A percentile compares a stretch with the other conserved stretches of the same genome.
phyloP scores from a whole-genome alignment of 2,329 filamentous ascomycete species.

The Plenodomus biglobosus region DNA sequence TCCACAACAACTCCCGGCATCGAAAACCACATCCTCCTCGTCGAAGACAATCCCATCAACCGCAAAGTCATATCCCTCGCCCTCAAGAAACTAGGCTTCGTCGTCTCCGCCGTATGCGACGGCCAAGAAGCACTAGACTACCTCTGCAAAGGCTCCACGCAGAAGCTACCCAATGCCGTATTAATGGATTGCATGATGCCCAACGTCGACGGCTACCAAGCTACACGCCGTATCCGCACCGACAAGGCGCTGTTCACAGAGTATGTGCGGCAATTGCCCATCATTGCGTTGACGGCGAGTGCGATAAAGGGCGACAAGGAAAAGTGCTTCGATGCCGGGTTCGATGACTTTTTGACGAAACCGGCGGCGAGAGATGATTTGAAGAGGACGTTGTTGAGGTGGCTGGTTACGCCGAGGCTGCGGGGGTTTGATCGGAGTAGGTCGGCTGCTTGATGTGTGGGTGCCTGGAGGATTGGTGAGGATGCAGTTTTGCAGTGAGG shows the following conservation, averaged over 20 bases:
- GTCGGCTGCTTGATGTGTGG: not conserved
- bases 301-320: constrained; percentile 8
- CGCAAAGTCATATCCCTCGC: constrained; percentile 31
- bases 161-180: constrained; percentile 18
- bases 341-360: constrained; percentile 9
- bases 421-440: constrained; percentile 1
- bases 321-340: constrained; percentile 5
- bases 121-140: constrained; percentile 27
- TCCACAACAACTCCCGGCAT: not conserved
- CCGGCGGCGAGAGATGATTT: constrained; percentile 5
- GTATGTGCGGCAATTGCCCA: constrained; percentile 60
- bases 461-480: not conserved
- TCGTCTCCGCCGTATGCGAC: constrained; percentile 23
- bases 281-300: constrained; percentile 80
- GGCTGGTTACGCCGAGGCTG: constrained; percentile 1
- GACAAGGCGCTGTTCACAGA: constrained; percentile 56
- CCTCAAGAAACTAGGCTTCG: constrained; percentile 19
- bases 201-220: constrained; percentile 33
- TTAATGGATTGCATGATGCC: constrained; percentile 41
- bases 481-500: too few relatives aligned
- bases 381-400: constrained; percentile 2
- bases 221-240: constrained; percentile 30
- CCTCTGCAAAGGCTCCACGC: constrained; percentile 14
- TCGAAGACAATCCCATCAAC: constrained; percentile 42
- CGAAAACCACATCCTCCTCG: not conserved